Evolutionary conservation across 129 eudicot species (phyloP).

Genomic region (Artemisia annua): DNA sequence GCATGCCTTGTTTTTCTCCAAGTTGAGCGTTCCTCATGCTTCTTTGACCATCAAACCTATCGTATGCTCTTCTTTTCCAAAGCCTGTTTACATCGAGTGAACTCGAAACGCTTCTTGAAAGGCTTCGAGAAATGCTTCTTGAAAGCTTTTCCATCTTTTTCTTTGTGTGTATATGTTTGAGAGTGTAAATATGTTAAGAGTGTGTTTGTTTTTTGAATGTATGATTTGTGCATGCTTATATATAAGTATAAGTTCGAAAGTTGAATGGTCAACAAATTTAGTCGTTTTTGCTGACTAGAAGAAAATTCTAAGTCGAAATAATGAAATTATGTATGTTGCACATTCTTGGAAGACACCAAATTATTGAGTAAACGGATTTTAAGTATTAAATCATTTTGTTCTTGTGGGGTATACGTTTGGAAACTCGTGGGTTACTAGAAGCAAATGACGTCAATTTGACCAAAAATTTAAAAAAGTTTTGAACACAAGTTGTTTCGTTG

Average conservation of each 20-base stretch:
- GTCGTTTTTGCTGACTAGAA: no score
- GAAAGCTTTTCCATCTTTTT: constrained; percentile 20
- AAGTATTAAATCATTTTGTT: no score
- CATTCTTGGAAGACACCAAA: no score
- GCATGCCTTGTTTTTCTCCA: constrained; percentile 15
- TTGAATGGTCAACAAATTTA: no score
- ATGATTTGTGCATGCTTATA: neutral
- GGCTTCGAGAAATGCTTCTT: constrained; percentile 18
- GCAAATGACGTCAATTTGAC: no score
- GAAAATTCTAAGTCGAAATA: no score
- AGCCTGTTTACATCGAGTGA: constrained; percentile 13
- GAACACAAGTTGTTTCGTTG: no score
- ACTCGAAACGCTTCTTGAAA: constrained; percentile 32
- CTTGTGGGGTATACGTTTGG: no score
- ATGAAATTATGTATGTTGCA: no score
- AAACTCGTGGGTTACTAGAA: no score
- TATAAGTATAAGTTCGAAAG: neutral
- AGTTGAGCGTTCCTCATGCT: constrained; percentile 22
- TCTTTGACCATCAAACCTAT: constrained; percentile 20
- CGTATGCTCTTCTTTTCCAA: constrained; percentile 16
- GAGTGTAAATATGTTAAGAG: neutral
- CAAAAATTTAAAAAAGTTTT: no score
- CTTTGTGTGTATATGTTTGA: neutral
- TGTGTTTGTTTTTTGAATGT: neutral
- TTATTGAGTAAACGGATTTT: no score